phyloP scores from a whole-genome alignment of 805 yeast genomes.

The Limtongia smithiae region DNA sequence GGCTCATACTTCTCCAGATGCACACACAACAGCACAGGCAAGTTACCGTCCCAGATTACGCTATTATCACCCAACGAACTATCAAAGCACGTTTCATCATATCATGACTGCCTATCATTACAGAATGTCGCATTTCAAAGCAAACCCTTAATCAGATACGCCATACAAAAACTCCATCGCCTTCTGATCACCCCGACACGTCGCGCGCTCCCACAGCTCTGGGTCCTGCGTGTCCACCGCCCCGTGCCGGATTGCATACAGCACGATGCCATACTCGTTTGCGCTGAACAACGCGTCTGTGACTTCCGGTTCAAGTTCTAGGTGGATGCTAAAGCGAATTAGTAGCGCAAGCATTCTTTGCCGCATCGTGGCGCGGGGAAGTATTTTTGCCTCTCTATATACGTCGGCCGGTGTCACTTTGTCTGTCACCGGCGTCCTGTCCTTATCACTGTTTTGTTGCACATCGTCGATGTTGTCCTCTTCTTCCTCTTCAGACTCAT shows the following conservation, averaged over 20 bases:
- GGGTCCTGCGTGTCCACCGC: slow-evolving; percentile 10
- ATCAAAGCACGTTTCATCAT: no score
- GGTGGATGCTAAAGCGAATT: neutral
- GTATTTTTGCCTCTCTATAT: neutral
- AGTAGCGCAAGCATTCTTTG: slow-evolving; percentile 2
- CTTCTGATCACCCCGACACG: slow-evolving; percentile 15
- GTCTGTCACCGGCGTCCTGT: neutral
- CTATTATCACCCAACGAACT: no score
- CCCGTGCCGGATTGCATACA: slow-evolving; percentile 2
- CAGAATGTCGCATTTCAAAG: neutral
- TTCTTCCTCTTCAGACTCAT: neutral
- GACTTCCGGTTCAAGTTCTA: slow-evolving; percentile 13
- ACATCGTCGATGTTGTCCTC: neutral
- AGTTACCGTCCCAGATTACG: no score
- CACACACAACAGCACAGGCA: no score
- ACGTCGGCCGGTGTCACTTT: neutral
- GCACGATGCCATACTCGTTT: slow-evolving; percentile 9
- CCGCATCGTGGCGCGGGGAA: neutral
- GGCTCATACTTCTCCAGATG: no score
- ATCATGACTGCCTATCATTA: neutral
- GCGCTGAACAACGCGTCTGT: slow-evolving; percentile 14
- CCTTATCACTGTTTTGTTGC: neutral
- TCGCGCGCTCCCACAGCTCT: slow-evolving; percentile 13
- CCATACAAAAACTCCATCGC: slow-evolving; percentile 19
- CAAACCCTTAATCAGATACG: neutral